Evolutionary conservation across 225 moss, liverwort and hornwort species (phyloP).

Genomic region (Pseudoscleropodium purum): DNA sequence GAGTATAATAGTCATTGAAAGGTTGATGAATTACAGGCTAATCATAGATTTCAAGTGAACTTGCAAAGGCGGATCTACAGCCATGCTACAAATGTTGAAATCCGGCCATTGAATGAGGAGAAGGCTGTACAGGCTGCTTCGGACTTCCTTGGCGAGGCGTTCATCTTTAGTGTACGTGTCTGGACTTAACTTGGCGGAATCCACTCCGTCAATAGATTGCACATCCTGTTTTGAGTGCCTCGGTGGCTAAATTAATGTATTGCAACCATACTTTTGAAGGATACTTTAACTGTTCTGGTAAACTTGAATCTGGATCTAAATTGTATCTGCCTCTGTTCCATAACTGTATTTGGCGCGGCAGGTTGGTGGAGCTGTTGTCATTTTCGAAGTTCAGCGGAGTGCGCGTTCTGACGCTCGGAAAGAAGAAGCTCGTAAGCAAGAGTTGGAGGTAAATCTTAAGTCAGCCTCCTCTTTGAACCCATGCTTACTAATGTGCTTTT

Average conservation of each 20-base stretch:
- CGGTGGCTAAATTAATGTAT: not conserved
- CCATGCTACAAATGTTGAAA: slow-evolving; percentile 86
- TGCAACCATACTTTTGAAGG: not conserved
- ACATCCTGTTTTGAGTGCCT: not conserved
- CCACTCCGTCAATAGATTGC: not conserved
- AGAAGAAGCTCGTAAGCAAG: slow-evolving; percentile 41
- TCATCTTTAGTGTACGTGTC: slow-evolving; percentile 65
- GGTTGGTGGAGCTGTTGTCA: slow-evolving; percentile 78
- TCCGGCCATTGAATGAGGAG: slow-evolving; percentile 80
- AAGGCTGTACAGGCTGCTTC: slow-evolving; percentile 92
- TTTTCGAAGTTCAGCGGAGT: slow-evolving; percentile 79
- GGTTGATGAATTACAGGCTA: slow-evolving; percentile 49
- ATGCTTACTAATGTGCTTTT: not conserved
- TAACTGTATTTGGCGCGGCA: slow-evolving; percentile 3
- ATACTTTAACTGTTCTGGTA: not conserved
- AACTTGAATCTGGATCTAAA: not conserved
- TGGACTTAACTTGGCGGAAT: not conserved
- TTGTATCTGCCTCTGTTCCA: not conserved
- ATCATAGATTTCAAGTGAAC: slow-evolving; percentile 95
- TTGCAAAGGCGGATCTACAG: slow-evolving; percentile 89
- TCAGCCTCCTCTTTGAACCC: not conserved
- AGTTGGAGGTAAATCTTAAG: slow-evolving; percentile 17
- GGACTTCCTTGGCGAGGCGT: slow-evolving; percentile 78
- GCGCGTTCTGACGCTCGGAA: slow-evolving; percentile 80
- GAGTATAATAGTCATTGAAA: not conserved